These are phyloP conservation scores for Ajuga reptans DNA, from an alignment of 305 asterid species.

Conservation along the genomic window DNA sequence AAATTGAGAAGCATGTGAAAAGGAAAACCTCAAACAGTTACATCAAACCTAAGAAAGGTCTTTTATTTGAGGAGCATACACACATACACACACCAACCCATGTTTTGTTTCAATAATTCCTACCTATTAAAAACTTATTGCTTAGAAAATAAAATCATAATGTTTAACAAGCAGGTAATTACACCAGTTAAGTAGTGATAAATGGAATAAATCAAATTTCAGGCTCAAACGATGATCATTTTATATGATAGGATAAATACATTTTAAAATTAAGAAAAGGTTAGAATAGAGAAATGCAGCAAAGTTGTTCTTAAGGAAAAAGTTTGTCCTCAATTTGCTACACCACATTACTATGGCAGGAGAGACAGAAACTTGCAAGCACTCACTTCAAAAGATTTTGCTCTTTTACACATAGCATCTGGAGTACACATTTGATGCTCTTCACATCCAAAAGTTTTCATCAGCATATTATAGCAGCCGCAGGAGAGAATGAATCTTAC, in stretches of 20 bases:
- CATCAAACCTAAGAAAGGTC: background rate
- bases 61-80: background rate
- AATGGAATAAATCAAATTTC: background rate
- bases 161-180: background rate
- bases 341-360: background rate
- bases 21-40: conserved; percentile 14
- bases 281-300: background rate
- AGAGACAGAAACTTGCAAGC: background rate
- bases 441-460: background rate
- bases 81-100: no score
- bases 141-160: no score
- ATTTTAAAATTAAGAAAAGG: background rate
- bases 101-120: background rate
- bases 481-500: background rate
- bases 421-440: background rate
- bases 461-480: background rate
- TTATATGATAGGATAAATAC: background rate
- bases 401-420: background rate
- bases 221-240: background rate
- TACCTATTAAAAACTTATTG: background rate
- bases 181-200: background rate
- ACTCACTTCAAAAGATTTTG: background rate
- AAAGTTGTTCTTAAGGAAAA: background rate
- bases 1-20: conserved; percentile 24
- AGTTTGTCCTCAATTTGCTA: background rate